A percentile compares a stretch with the other conserved stretches of the same genome.
Evolutionary conservation across 1,284 basidiomycete species (phyloP).

Genomic region (Pisolithus thermaeus): DNA sequence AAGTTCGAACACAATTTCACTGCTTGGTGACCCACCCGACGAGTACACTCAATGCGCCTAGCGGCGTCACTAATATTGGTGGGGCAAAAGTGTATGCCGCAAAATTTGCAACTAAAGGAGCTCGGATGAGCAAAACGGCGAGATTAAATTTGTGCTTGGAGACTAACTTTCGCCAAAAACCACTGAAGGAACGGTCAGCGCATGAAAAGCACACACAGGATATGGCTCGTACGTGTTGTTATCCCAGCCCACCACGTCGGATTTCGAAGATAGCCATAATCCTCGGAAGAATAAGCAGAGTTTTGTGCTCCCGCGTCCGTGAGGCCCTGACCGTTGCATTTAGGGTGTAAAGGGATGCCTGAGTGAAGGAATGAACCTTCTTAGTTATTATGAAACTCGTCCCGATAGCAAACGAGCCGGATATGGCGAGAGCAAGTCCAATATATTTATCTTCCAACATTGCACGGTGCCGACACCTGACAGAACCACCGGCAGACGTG

Average conservation of each 20-base stretch:
- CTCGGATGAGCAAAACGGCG: conserved; percentile 5
- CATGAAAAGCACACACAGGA: conserved; percentile 2
- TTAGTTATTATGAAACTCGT: conserved; percentile 96
- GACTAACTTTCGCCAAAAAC: conserved; percentile 78
- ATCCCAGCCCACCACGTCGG: conserved; percentile 99
- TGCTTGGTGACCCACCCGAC: conserved; percentile 66
- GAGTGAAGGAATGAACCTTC: conserved; percentile 56
- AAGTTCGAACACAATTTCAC: conserved; percentile 3
- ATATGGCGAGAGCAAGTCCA: conserved; percentile 80
- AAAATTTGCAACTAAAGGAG: conserved; percentile 85
- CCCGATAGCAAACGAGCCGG: conserved; percentile 81
- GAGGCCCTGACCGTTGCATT: conserved; percentile 53
- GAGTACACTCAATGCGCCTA: conserved; percentile 95
- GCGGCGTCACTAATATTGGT: conserved; percentile 93
- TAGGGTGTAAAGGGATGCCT: conserved; percentile 7
- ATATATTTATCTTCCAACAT: conserved; percentile 93
- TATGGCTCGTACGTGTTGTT: conserved; percentile 69
- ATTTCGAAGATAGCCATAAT: conserved; percentile 83
- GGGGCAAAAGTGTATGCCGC: conserved; percentile 98
- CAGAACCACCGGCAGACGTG: no score
- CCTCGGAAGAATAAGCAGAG: conserved; percentile 61
- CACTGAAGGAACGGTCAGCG: conserved; percentile 46
- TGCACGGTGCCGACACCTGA: not conserved
- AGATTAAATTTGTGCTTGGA: not conserved
- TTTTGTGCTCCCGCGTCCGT: conserved; percentile 68